Evolutionary conservation across 768 basidiomycete genomes (phyloP), one percentile per base, ranked within the genome.

Genomic region (Tremella fuciformis): DNA sequence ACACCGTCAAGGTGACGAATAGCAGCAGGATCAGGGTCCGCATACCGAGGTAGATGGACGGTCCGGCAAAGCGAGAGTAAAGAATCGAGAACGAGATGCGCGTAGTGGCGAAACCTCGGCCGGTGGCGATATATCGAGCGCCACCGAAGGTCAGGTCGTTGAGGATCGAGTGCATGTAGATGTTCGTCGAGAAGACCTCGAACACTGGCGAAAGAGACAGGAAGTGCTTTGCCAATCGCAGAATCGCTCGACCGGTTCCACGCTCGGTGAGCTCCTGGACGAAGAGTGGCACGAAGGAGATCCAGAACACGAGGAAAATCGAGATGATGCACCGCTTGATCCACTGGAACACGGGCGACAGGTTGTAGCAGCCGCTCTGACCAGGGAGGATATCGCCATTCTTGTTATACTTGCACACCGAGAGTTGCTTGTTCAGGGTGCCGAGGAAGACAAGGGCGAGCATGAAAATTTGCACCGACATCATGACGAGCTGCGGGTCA

Each of bases 221-320:
- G 78, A 99, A 97, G 76, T 99, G 96, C 74, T 94, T 97, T 62
- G 85, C 84, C 11, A 99, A 82, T 62, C 96, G 93, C 62, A 90
- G 82, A 53, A 98, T 82, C 2, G 96, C 96, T 65, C 91, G 88
- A 73, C 85, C 86, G 18, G 92, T 91, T 42, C 96, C 96, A 71
- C 94, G 87, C 76, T 98, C 96, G 37, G 92, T 88, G 53, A 98
- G 81, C 82, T 99, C 96, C 84, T 96, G 92, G 50, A 96, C 80
- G 84, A 96, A 96, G 29, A 97, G 81, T 0, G 92, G 92, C 70
- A 97, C 80, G 82, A 93, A 96, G 6, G 92, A 85, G 56, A 97
- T 97, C 85, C 93, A 86, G 82, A 97, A 98, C 62, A 99, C 96
- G 79, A 99, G 81, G 83, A 98, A 91, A 73, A 98, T 94, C 78